phyloP scores from a whole-genome alignment of 2,329 filamentous ascomycete species.

The Alternaria postmessia region DNA sequence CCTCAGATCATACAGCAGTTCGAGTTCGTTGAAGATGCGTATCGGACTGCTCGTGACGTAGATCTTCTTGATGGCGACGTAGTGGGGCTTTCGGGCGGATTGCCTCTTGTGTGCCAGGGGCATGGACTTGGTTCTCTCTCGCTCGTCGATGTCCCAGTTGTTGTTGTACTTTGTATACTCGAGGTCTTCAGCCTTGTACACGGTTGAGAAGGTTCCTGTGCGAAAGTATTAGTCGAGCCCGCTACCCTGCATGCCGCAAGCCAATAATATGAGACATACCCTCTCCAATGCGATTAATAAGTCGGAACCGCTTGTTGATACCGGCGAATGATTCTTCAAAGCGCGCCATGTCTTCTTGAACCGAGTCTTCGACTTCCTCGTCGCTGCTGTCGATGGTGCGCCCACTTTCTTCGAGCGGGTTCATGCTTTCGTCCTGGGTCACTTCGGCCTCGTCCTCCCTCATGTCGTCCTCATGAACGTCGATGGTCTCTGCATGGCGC shows the following conservation, averaged over 20 bases:
- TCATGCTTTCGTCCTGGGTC: slow-evolving; percentile 58
- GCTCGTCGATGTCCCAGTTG: slow-evolving; percentile 80
- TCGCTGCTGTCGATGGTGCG: slow-evolving; percentile 55
- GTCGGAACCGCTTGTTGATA: slow-evolving; percentile 82
- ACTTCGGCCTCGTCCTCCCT: slow-evolving; percentile 51
- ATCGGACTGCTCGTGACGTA: slow-evolving; percentile 96
- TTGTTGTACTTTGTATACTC: slow-evolving; percentile 85
- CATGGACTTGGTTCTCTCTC: slow-evolving; percentile 70
- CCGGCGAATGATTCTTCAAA: slow-evolving; percentile 83
- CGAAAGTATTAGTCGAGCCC: slow-evolving; percentile 33
- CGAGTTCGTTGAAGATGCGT: slow-evolving; percentile 95
- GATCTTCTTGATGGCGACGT: slow-evolving; percentile 98
- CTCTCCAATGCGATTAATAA: slow-evolving; percentile 98
- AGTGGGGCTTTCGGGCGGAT: slow-evolving; percentile 66
- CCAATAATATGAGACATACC: slow-evolving; percentile 61
- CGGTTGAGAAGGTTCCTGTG: slow-evolving; percentile 93
- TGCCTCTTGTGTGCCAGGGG: slow-evolving; percentile 69
- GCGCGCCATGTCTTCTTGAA: slow-evolving; percentile 86
- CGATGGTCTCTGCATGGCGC: slow-evolving; percentile 38
- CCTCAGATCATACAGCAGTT: slow-evolving; percentile 86
- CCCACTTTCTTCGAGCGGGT: slow-evolving; percentile 60
- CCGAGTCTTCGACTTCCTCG: slow-evolving; percentile 71
- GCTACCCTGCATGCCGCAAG: slow-evolving; percentile 36
- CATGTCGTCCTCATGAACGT: slow-evolving; percentile 38
- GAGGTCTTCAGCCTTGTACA: slow-evolving; percentile 97